Percentiles rank a stretch among this genome's conserved stretches.
Evolutionary conservation across 2,329 filamentous ascomycete genomes (phyloP).

Genomic region (Curvularia hawaiiensis): DNA sequence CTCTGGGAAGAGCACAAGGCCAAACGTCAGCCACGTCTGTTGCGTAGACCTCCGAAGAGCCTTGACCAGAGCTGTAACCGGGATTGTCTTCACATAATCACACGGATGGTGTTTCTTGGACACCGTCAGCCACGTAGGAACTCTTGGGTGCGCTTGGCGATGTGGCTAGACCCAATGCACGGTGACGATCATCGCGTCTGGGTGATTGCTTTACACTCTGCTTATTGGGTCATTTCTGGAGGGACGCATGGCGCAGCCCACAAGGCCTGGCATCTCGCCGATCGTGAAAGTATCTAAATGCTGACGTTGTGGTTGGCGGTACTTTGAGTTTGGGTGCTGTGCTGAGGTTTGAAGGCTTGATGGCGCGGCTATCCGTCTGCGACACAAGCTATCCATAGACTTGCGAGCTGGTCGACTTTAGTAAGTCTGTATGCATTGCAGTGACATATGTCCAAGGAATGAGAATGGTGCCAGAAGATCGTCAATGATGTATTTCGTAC

Average conservation of each 20-base stretch:
- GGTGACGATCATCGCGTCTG: slow-evolving; percentile 7
- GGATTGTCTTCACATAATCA: slow-evolving; percentile 1
- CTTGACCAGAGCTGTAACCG: background rate
- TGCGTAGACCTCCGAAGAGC: slow-evolving; percentile 13
- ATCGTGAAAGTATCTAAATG: background rate
- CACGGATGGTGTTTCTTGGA: slow-evolving; percentile 10
- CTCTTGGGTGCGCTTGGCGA: background rate
- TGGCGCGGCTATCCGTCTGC: background rate
- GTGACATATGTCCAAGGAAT: background rate
- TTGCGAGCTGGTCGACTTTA: background rate
- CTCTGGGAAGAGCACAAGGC: background rate
- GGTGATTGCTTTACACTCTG: background rate
- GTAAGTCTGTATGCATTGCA: background rate
- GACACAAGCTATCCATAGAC: background rate
- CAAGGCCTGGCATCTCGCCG: slow-evolving; percentile 1
- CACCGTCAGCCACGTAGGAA: slow-evolving; percentile 12
- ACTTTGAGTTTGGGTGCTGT: slow-evolving; percentile 1
- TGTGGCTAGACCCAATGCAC: slow-evolving; percentile 14
- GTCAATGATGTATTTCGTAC: background rate
- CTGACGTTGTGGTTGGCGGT: slow-evolving; percentile 5
- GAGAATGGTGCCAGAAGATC: background rate
- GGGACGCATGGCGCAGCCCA: slow-evolving; percentile 9
- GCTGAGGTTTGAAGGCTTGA: background rate
- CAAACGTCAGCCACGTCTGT: slow-evolving; percentile 23
- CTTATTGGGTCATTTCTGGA: background rate